Evolutionary conservation across 106 monocot species (phyloP), one percentile per base, ranked within the genome.

Genomic region (Dendrobium officinale): DNA sequence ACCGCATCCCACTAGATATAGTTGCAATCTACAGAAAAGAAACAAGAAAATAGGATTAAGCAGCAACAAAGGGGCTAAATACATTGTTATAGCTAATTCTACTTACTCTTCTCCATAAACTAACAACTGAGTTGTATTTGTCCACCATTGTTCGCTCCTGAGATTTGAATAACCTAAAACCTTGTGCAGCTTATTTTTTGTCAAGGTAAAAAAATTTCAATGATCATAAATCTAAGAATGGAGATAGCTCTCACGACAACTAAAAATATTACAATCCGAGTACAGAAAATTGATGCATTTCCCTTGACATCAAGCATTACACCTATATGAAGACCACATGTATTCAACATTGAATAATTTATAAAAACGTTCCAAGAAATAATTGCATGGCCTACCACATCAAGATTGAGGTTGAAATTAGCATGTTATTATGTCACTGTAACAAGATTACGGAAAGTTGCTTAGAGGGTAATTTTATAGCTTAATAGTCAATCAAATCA

Each of bases 81-180:
- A 31, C 13, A 37, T 70, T 70, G 13, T 29, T 67, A 67, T 37
- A 26, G 10, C 26, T 8, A 66, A 66, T 66, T 66, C 18, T 24
- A 67, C 92, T 89, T 89, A 98, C 98, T 83, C 98, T 95, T 86
- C 87, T 94, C 98, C 98, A 98, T 55, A 91, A 83, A 81, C 85
- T 75, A 64, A 98, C 80, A 66, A 94, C 80, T 24, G 87, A 85
- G 79, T 98, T 98, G 80, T 95, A 95, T 72, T 91, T 94, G 27
- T 95, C 95, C 68, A 98, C 89, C 83, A 98, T 70, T 26, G 40
- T 51, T 74, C 83, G 77, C 84, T 95, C 95, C 48, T 85, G 89
- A 67, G 91, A 81, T 79, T 91, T 92, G 81, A 95, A 98, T 68
- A 91, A 44, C 73, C 88, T 91, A 82, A 89, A 98, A 33, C 94